phyloP scores from a whole-genome alignment of 768 basidiomycete species.

The Phanerochaete carnosa region DNA sequence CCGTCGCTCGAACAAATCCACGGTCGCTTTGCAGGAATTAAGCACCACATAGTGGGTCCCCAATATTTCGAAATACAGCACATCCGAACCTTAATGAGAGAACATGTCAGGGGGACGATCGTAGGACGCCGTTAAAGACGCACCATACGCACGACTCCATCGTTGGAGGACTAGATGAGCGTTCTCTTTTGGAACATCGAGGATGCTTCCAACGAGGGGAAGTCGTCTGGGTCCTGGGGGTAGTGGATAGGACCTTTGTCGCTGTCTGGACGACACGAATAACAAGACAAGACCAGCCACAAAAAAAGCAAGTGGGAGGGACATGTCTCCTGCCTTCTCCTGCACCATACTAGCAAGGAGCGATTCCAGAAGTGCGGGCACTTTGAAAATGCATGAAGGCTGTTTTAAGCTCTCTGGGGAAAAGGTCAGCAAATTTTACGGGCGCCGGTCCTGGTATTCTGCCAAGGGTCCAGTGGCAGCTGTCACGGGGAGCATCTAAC shows the following conservation, averaged over 20 bases:
- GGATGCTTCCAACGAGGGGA: not conserved
- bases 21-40: constrained; percentile 7
- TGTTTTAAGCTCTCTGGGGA: too few species aligned
- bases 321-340: too few species aligned
- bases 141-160: not conserved
- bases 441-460: too few species aligned
- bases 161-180: not conserved
- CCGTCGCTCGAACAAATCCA: constrained; percentile 18
- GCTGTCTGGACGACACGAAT: not conserved
- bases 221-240: not conserved
- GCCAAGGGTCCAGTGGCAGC: too few species aligned
- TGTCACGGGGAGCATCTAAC: too few species aligned
- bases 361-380: too few species aligned
- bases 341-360: too few species aligned
- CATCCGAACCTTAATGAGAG: constrained; percentile 12
- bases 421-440: too few species aligned
- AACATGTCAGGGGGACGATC: not conserved
- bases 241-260: not conserved
- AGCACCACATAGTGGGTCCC: constrained; percentile 11
- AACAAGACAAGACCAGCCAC: not conserved
- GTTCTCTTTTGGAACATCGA: not conserved
- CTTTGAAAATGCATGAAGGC: too few species aligned
- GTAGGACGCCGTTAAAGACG: not conserved
- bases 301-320: not conserved
- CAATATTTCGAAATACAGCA: constrained; percentile 13